A percentile compares a stretch with the other conserved stretches of the same genome.
Conservation (phyloP, 164 flowering plant genomes). For the Litsea cubeba region DNA sequence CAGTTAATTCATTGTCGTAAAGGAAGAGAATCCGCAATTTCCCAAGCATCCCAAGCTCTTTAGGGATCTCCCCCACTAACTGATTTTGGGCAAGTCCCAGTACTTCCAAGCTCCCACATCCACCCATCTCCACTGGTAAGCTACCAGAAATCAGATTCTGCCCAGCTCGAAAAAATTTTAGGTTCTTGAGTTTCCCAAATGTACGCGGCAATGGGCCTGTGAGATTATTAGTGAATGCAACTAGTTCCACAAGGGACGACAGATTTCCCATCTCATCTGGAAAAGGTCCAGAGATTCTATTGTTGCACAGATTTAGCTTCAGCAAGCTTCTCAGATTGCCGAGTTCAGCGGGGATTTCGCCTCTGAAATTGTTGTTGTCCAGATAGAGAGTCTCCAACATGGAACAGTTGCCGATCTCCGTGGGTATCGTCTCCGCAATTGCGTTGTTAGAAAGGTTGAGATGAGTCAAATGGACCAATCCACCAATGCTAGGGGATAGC, state of each 20-base stretch:
- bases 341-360: constrained; percentile 38
- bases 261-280: constrained; percentile 76
- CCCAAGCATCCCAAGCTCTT: constrained; percentile 64
- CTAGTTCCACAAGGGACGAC: constrained; percentile 47
- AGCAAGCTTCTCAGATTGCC: constrained; percentile 28
- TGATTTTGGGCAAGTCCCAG: constrained; percentile 85
- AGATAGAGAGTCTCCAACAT: constrained; percentile 40
- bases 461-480: constrained; percentile 36
- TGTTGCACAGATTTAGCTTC: constrained; percentile 56
- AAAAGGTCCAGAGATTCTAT: constrained; percentile 58
- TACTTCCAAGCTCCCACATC: constrained; percentile 46
- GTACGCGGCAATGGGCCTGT: constrained; percentile 72
- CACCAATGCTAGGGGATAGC: constrained; percentile 57
- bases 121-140: constrained; percentile 61
- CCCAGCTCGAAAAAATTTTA: constrained; percentile 76
- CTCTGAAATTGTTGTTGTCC: constrained; percentile 45
- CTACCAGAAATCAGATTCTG: constrained; percentile 74
- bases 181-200: constrained; percentile 62
- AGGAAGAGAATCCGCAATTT: constrained; percentile 56
- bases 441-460: constrained; percentile 57
- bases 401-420: constrained; percentile 74
- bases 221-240: constrained; percentile 71
- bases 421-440: constrained; percentile 58
- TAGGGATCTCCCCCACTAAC: constrained; percentile 61
- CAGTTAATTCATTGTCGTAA: constrained; percentile 65